Conservation (phyloP, 1,139 yeast species). For the Lizanozyma gosingica region DNA sequence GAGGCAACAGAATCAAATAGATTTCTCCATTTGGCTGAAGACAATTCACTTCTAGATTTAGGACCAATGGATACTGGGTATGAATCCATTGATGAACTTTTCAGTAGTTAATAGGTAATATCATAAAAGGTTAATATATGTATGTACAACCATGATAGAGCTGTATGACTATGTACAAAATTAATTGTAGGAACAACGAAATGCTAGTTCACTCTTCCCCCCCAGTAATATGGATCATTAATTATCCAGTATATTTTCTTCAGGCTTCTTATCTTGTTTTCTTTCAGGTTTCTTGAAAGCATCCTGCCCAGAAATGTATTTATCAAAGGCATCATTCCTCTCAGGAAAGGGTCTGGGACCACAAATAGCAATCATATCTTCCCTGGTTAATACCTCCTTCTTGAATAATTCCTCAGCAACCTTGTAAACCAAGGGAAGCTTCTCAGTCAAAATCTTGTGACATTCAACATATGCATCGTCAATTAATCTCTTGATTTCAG, state of each 20-base stretch:
- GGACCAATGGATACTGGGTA: constrained; percentile 3
- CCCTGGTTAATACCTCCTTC: constrained; percentile 72
- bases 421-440: constrained; percentile 51
- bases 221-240: no score
- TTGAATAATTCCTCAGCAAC: constrained; percentile 60
- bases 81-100: constrained; percentile 11
- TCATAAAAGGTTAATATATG: no score
- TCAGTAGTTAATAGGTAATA: constrained; percentile 6
- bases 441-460: constrained; percentile 44
- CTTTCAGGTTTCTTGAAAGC: not conserved
- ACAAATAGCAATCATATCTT: constrained; percentile 65
- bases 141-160: not conserved
- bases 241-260: not conserved
- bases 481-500: constrained; percentile 56
- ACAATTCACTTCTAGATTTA: constrained; percentile 2
- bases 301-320: constrained; percentile 48
- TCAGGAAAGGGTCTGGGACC: constrained; percentile 76
- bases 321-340: constrained; percentile 73
- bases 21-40: constrained; percentile 1
- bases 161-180: not conserved
- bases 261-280: not conserved
- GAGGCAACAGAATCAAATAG: no score
- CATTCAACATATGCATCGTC: constrained; percentile 41
- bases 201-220: no score
- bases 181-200: no score